These are phyloP conservation scores for Botrytis porri DNA, from an alignment of 2,329 filamentous ascomycete species.

Conservation along the genomic window DNA sequence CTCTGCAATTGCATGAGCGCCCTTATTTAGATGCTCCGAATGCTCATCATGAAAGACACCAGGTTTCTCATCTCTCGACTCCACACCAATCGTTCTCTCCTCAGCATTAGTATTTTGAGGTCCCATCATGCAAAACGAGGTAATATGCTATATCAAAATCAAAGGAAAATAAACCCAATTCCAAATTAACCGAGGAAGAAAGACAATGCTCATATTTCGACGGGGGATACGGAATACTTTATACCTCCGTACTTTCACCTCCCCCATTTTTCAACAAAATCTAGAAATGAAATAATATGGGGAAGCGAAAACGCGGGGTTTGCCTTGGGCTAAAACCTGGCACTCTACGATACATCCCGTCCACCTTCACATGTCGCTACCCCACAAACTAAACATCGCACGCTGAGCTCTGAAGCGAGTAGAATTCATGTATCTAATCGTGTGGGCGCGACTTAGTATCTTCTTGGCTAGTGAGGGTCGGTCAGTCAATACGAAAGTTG, in stretches of 20 bases:
- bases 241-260: not conserved
- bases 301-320: slow-evolving; percentile 9
- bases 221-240: not conserved
- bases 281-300: not conserved
- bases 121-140: not conserved
- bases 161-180: not conserved
- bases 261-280: not conserved
- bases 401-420: not conserved
- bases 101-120: not conserved
- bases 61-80: slow-evolving; percentile 21
- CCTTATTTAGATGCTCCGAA: not conserved
- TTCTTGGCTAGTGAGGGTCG: not conserved
- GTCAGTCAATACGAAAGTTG: not conserved
- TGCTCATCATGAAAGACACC: slow-evolving; percentile 25
- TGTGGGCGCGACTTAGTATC: not conserved
- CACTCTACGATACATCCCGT: not conserved
- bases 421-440: not conserved
- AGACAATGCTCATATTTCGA: not conserved
- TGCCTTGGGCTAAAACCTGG: not conserved
- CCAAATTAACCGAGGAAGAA: not conserved
- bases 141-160: not conserved
- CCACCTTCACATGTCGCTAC: not conserved
- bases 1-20: slow-evolving; percentile 32
- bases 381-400: not conserved
- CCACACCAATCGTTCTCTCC: slow-evolving; percentile 3